Evolutionary conservation across 345 rosid genomes (phyloP).

Genomic region (Eucalyptus brandiana): DNA sequence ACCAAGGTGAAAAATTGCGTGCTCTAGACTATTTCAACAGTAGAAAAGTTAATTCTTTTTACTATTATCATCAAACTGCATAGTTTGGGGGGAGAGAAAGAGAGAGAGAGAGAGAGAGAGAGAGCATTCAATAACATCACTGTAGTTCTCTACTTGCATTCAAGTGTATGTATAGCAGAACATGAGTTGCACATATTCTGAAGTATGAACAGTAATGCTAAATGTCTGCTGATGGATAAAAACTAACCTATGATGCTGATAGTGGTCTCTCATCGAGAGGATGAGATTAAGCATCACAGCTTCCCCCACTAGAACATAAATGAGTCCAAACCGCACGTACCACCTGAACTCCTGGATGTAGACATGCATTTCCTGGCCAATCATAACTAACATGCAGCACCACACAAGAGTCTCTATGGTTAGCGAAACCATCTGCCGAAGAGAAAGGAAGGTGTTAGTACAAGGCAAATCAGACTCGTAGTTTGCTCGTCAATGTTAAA

Average conservation of each 20-base stretch:
- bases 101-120: background rate
- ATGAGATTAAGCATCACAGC: conserved; percentile 71
- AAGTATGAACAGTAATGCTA: background rate
- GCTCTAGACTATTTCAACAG: background rate
- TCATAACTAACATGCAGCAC: conserved; percentile 64
- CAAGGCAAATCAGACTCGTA: background rate
- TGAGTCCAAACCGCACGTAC: conserved; percentile 73
- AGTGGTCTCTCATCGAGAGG: conserved; percentile 34
- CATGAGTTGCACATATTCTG: background rate
- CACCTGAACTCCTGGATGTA: conserved; percentile 73
- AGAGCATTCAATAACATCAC: background rate
- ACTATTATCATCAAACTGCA: background rate
- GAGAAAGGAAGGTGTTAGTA: background rate
- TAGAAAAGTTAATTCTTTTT: background rate
- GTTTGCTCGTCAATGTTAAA: background rate
- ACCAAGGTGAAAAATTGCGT: background rate
- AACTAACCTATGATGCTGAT: conserved; percentile 23
- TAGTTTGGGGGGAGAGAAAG: background rate
- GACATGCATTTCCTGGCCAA: conserved; percentile 47
- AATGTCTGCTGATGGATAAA: background rate
- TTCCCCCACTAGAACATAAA: conserved; percentile 76
- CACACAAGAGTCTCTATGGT: conserved; percentile 60
- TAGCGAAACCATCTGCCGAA: conserved; percentile 42
- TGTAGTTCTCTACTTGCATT: background rate
- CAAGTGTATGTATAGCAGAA: background rate